A percentile compares a stretch with the other conserved stretches of the same genome.
phyloP scores from a whole-genome alignment of 1,284 basidiomycete species.

The Leccinum pachyderme region DNA sequence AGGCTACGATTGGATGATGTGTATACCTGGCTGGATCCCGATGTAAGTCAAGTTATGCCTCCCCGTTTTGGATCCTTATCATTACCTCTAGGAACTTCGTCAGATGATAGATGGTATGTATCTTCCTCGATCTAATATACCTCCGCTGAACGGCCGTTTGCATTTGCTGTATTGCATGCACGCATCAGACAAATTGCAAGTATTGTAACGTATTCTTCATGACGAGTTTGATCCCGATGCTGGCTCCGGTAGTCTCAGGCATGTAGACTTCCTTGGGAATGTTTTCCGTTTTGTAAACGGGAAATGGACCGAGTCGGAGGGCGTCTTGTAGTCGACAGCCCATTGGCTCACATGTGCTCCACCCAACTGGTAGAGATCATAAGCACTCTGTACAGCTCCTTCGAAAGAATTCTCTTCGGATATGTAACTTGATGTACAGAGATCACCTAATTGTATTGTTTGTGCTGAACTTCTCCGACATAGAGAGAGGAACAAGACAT shows the following conservation, averaged over 20 bases:
- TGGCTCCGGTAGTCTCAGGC: neutral
- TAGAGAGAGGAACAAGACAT: no score
- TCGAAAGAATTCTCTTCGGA: no score
- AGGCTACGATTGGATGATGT: neutral
- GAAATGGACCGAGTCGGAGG: neutral
- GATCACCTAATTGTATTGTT: no score
- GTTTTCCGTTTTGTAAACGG: neutral
- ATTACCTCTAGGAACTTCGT: neutral
- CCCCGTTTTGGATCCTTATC: neutral
- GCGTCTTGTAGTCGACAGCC: neutral
- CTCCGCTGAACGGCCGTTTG: neutral
- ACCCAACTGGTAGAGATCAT: neutral
- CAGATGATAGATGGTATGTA: neutral
- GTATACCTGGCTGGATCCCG: neutral
- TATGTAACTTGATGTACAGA: no score
- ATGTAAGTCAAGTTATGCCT: neutral
- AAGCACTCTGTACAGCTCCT: no score
- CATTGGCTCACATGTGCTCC: neutral
- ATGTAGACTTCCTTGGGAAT: neutral
- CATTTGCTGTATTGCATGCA: neutral
- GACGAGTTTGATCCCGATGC: neutral
- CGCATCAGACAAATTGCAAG: neutral
- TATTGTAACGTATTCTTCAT: neutral
- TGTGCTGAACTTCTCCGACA: no score
- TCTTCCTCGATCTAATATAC: neutral